These are phyloP conservation scores for Kwoniella shandongensis DNA, from an alignment of 768 basidiomycete species.

Conservation along the genomic window DNA sequence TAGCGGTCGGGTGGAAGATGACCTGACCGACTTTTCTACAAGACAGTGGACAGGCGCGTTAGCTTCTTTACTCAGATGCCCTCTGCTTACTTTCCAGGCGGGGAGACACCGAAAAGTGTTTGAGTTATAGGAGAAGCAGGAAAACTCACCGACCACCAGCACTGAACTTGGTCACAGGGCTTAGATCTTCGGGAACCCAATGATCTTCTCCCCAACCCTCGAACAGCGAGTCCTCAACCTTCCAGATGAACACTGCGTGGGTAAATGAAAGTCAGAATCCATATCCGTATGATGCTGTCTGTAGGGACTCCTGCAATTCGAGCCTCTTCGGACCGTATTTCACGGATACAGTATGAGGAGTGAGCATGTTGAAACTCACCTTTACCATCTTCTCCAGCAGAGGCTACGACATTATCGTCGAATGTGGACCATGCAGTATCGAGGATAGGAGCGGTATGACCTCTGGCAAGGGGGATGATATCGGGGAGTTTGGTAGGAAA, in stretches of 20 bases:
- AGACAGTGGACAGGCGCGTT: not conserved
- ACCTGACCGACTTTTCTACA: constrained; percentile 90
- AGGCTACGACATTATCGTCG: constrained; percentile 84
- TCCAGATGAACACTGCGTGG: constrained; percentile 71
- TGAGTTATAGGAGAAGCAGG: not conserved
- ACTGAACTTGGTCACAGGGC: constrained; percentile 59
- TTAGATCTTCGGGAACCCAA: constrained; percentile 80
- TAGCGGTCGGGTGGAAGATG: constrained; percentile 86
- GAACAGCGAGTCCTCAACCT: constrained; percentile 69
- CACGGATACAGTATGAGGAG: no score
- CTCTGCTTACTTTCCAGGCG: constrained; percentile 48
- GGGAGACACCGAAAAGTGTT: constrained; percentile 61
- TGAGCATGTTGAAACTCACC: no score
- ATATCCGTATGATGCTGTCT: not conserved
- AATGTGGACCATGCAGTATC: constrained; percentile 98
- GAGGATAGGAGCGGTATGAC: constrained; percentile 61
- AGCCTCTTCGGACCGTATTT: no score
- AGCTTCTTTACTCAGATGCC: not conserved
- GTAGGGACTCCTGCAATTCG: no score
- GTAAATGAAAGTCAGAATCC: not conserved
- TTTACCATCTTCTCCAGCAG: constrained; percentile 91
- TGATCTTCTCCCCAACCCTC: constrained; percentile 81
- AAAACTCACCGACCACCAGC: constrained; percentile 48
- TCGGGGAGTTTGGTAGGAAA: constrained; percentile 84
- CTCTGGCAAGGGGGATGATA: constrained; percentile 83